Evolutionary conservation across 164 flowering plant species (phyloP).

Genomic region (Aristolochia contorta): DNA sequence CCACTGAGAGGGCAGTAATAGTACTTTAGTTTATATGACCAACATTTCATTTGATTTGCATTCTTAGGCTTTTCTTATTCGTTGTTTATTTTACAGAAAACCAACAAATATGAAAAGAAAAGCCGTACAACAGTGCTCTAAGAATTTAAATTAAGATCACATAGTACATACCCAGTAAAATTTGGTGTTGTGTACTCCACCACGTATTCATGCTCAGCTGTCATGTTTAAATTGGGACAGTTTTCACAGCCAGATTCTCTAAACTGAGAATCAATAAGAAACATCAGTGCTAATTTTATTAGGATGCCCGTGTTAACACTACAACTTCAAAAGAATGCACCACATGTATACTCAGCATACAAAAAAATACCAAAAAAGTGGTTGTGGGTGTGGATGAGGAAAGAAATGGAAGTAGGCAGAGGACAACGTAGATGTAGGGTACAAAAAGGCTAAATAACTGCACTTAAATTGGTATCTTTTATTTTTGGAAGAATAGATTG

Average conservation of each 20-base stretch:
- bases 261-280: slow-evolving; percentile 37
- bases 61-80: no score
- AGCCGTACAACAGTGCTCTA: background rate
- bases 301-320: background rate
- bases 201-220: slow-evolving; percentile 73
- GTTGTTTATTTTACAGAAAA: no score
- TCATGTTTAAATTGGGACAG: slow-evolving; percentile 88
- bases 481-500: no score
- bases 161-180: slow-evolving; percentile 60
- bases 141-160: background rate
- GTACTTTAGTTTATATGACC: no score
- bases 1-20: no score
- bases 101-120: background rate
- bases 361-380: no score
- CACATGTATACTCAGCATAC: background rate
- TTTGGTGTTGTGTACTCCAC: slow-evolving; percentile 92
- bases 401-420: no score
- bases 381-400: no score
- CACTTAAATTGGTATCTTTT: no score
- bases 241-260: slow-evolving; percentile 95
- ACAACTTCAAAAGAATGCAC: background rate
- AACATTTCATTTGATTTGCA: no score
- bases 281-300: background rate
- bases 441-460: no score
- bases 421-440: no score